Base-by-base conservation (phyloP, 78 protist species). In the Pelomyxa schiedti region DNA sequence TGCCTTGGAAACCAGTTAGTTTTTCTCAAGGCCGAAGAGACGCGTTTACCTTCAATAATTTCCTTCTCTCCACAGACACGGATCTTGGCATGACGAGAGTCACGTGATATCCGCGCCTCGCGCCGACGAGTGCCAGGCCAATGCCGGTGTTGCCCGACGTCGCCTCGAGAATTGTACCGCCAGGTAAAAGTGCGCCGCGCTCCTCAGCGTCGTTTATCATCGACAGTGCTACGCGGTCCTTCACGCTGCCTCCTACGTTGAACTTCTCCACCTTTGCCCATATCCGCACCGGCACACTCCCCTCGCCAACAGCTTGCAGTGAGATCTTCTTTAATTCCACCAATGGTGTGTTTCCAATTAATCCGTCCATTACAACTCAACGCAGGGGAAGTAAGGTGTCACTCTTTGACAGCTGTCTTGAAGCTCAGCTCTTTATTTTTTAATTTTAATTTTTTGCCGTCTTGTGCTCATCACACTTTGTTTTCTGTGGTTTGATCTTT, bases 141-240 rank as follows among this genome's bases (percentile, higher is more conserved):
- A 95, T 89, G 64, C 97, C 97, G 22, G 98, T 95, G 87, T 95
- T 95, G 32, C 98, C 98, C 0, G 95, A 89, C 1, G 98, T 95
- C 70, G 98, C 96, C 84, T 95, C 98, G 68, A 94, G 91, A 58
- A 95, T 42, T 0, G 93, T 91, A 78, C 88, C 94, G 29, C 98
- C 98, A 22, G 87, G 86, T 68, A 69, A 66, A 72, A 94, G 87
- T 30, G 82, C 39, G 9, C 99, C 99, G 28, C 64, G 67, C 40
- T 65, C 58, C 81, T 87, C 94, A 0, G 95, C 93, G 72, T 94
- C 99, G 35, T 71, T 29, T 38, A 92, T 71, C 97, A 89, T 92
- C 84, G 93, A 86, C 41, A 30, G 8, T 5, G 93, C 96, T 64
- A 93, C 93, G 42, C 96, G 72, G 69, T 93, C 97, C 90, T 97